These are phyloP conservation scores for Ceratocystis lukuohia DNA, from an alignment of 2,329 filamentous ascomycete genomes.

Conservation along the genomic window DNA sequence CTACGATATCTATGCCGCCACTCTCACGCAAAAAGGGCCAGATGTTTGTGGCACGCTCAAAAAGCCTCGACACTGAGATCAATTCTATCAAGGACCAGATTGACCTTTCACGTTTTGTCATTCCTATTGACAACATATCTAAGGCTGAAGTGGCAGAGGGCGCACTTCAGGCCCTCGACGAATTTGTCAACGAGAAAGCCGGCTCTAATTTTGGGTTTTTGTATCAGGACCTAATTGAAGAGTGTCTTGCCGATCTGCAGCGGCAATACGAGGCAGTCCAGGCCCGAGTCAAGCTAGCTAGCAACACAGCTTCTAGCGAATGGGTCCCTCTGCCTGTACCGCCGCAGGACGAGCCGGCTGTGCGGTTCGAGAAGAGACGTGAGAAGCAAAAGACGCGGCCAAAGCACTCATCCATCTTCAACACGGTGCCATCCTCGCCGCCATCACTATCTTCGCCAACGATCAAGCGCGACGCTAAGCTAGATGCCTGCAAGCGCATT, in stretches of 20 bases:
- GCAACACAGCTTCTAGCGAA: slow-evolving; percentile 19
- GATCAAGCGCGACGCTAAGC: neutral
- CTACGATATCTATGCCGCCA: slow-evolving; percentile 27
- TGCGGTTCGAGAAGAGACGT: slow-evolving; percentile 26
- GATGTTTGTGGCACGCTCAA: slow-evolving; percentile 26
- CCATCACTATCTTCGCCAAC: neutral
- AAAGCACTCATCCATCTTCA: slow-evolving; percentile 27
- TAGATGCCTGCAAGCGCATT: slow-evolving; percentile 21
- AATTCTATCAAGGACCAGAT: slow-evolving; percentile 28
- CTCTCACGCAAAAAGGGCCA: slow-evolving; percentile 30
- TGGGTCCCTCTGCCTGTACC: slow-evolving; percentile 20
- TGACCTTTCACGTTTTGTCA: slow-evolving; percentile 30
- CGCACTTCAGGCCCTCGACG: slow-evolving; percentile 28
- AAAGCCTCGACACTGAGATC: slow-evolving; percentile 29
- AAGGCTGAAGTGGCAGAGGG: slow-evolving; percentile 29
- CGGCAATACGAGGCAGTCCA: slow-evolving; percentile 22
- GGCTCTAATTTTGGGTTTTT: slow-evolving; percentile 32
- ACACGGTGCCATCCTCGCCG: slow-evolving; percentile 22
- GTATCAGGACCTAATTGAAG: slow-evolving; percentile 32
- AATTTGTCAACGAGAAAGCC: slow-evolving; percentile 28
- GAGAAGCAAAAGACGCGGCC: slow-evolving; percentile 35
- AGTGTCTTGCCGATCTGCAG: slow-evolving; percentile 28
- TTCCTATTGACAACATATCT: slow-evolving; percentile 32
- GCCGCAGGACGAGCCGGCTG: slow-evolving; percentile 21
- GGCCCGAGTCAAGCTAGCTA: slow-evolving; percentile 21